Evolutionary conservation across 345 rosid species (phyloP).

Genomic region (Gossypium australe): DNA sequence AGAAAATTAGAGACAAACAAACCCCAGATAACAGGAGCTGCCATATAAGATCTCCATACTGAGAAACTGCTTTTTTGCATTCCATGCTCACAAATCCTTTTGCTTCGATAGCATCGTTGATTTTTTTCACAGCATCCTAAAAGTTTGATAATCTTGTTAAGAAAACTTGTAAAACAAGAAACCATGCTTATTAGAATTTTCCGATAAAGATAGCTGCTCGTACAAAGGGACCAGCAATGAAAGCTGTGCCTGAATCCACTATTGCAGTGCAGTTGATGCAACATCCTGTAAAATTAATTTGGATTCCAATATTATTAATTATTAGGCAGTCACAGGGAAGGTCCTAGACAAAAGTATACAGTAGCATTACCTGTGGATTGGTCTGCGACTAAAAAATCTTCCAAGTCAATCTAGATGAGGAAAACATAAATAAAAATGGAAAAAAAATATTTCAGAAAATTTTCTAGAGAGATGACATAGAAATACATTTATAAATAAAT

Average conservation of each 20-base stretch:
- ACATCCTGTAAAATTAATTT: slow-evolving; percentile 28
- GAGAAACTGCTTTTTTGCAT: slow-evolving; percentile 56
- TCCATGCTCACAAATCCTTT: slow-evolving; percentile 59
- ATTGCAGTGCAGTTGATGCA: slow-evolving; percentile 66
- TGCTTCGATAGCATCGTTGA: slow-evolving; percentile 73
- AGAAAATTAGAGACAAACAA: slow-evolving; percentile 1
- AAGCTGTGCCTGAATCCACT: slow-evolving; percentile 74
- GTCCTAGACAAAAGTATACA: not conserved
- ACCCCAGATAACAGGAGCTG: slow-evolving; percentile 66
- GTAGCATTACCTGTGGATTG: slow-evolving; percentile 48
- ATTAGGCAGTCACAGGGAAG: not conserved
- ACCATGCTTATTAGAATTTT: not conserved
- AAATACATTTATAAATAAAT: not conserved
- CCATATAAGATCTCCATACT: slow-evolving; percentile 74
- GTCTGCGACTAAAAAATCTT: slow-evolving; percentile 50
- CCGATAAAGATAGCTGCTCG: slow-evolving; percentile 4
- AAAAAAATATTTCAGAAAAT: not conserved
- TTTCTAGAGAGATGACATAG: not conserved
- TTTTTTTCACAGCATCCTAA: slow-evolving; percentile 56
- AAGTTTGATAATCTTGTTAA: not conserved
- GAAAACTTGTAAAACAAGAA: not conserved
- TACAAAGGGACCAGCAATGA: slow-evolving; percentile 79
- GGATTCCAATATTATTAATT: not conserved
- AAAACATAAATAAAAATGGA: not conserved
- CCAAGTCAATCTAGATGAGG: slow-evolving; percentile 54